These are phyloP conservation scores for Auriscalpium microsporum DNA, from an alignment of 768 basidiomycete species.

Conservation along the genomic window DNA sequence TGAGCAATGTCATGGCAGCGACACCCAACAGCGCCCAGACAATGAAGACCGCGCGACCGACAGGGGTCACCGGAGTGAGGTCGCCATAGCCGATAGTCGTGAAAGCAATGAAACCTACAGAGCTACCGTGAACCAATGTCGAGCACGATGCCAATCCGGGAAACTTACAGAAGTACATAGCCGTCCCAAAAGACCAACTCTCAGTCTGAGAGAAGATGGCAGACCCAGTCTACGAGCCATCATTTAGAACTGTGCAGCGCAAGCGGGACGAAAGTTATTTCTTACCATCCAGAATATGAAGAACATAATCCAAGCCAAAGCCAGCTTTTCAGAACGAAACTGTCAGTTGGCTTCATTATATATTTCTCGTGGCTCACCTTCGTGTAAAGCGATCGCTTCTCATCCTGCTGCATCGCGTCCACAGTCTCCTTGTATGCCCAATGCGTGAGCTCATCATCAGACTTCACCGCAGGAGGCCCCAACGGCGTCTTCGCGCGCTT, in stretches of 20 bases:
- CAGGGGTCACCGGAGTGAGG: slow-evolving; percentile 47
- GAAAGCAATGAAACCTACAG: slow-evolving; percentile 60
- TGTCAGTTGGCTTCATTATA: no score
- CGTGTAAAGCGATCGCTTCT: slow-evolving; percentile 46
- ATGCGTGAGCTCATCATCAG: neutral
- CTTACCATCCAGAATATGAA: slow-evolving; percentile 71
- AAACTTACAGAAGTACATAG: slow-evolving; percentile 65
- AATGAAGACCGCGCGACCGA: slow-evolving; percentile 69
- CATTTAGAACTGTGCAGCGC: neutral
- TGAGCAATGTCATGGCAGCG: slow-evolving; percentile 64
- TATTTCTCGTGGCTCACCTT: slow-evolving; percentile 31
- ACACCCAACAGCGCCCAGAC: slow-evolving; percentile 75
- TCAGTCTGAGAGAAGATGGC: slow-evolving; percentile 64
- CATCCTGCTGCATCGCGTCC: slow-evolving; percentile 23
- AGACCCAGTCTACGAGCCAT: slow-evolving; percentile 46
- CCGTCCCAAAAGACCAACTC: slow-evolving; percentile 51
- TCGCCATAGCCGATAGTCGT: slow-evolving; percentile 76
- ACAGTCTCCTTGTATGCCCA: slow-evolving; percentile 15
- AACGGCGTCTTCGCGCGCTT: slow-evolving; percentile 3
- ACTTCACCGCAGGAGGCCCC: slow-evolving; percentile 3
- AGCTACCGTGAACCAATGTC: neutral
- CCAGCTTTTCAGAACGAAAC: slow-evolving; percentile 19
- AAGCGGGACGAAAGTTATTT: slow-evolving; percentile 1
- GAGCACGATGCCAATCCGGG: neutral
- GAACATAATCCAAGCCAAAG: slow-evolving; percentile 52